Evolutionary conservation across 257 asterid genomes (phyloP).

Genomic region (Lavandula angustifolia): DNA sequence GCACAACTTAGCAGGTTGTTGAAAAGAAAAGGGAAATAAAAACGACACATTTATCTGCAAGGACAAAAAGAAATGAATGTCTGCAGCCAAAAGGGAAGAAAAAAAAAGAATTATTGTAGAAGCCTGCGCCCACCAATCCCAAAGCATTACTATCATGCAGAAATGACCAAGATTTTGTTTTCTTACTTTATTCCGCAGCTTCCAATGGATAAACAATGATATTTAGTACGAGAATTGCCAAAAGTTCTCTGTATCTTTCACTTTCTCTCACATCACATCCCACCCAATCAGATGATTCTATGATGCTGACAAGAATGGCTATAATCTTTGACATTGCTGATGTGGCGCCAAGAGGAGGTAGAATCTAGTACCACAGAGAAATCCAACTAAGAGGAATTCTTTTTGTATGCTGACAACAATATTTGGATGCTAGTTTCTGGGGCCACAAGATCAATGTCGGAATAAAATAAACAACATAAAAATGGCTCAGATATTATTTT

Average conservation of each 20-base stretch:
- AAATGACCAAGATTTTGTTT: conserved; percentile 33
- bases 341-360: conserved; percentile 18
- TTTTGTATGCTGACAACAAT: conserved; percentile 5
- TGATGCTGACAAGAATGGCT: conserved; percentile 23
- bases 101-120: neutral
- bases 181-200: conserved; percentile 16
- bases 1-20: too few species aligned
- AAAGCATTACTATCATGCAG: neutral
- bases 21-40: neutral
- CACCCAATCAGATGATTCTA: conserved; percentile 19
- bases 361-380: neutral
- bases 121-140: conserved; percentile 28
- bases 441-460: conserved; percentile 41
- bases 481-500: neutral
- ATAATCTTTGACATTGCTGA: conserved; percentile 24
- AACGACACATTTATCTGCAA: neutral
- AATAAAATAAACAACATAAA: conserved; percentile 1
- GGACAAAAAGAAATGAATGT: neutral
- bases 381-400: conserved; percentile 6
- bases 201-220: conserved; percentile 17
- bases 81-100: neutral
- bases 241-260: neutral
- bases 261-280: conserved; percentile 12
- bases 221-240: conserved; percentile 17
- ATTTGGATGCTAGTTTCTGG: neutral